Conservation (phyloP, 208 protist species). For the Leishmania martiniquensis region DNA sequence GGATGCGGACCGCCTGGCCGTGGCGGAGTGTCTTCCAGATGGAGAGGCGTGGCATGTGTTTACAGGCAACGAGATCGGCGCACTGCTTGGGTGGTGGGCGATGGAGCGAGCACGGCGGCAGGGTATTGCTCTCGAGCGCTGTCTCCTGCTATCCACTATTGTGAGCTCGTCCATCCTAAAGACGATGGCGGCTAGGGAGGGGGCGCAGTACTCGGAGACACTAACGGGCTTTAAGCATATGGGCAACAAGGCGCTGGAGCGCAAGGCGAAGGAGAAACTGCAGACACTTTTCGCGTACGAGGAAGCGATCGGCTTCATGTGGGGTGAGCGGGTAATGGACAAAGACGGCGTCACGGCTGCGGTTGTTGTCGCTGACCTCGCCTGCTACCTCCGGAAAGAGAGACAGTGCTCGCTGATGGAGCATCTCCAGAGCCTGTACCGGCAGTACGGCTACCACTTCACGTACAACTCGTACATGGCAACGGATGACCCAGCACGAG, state of each 20-base stretch:
- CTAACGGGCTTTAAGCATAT: conserved; percentile 99
- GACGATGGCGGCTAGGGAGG: conserved; percentile 93
- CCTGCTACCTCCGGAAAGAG: conserved; percentile 57
- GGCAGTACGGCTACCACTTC: conserved; percentile 89
- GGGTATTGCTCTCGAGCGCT: conserved; percentile 48
- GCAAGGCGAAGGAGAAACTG: conserved; percentile 29
- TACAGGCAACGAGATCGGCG: conserved; percentile 98
- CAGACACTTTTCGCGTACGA: conserved; percentile 94
- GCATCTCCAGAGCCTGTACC: conserved; percentile 81
- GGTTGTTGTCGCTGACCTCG: conserved; percentile 93
- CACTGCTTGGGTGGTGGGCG: conserved; percentile 96
- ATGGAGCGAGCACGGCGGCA: conserved; percentile 53
- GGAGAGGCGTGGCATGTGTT: conserved; percentile 93
- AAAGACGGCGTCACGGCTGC: conserved; percentile 98
- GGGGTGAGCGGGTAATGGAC: conserved; percentile 90
- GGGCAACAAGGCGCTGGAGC: conserved; percentile 82
- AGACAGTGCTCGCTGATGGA: conserved; percentile 34
- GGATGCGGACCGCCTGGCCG: conserved; percentile 97
- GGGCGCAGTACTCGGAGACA: conserved; percentile 92
- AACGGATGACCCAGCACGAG: conserved; percentile 79
- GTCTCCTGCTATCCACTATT: conserved; percentile 71
- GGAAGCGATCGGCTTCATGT: conserved; percentile 98
- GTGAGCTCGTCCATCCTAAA: conserved; percentile 90
- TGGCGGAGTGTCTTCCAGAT: conserved; percentile 83
- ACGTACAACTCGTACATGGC: conserved; percentile 95